phyloP scores from a whole-genome alignment of 768 basidiomycete genomes.

The Hygrophoropsis aurantiaca region DNA sequence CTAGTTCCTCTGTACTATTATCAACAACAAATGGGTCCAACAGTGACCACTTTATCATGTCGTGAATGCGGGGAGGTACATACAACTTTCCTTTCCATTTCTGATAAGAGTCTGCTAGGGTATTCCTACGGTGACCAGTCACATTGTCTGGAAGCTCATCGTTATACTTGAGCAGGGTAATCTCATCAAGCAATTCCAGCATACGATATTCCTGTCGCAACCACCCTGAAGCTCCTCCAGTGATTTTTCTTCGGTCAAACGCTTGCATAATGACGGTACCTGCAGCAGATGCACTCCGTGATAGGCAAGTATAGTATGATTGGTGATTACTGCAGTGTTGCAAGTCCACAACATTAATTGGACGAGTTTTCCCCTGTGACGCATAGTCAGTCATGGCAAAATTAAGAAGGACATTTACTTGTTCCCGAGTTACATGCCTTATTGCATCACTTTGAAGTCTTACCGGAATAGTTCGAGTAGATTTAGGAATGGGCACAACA shows the following conservation, averaged over 20 bases:
- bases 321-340: constrained; percentile 30
- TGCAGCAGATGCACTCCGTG: constrained; percentile 23
- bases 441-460: constrained; percentile 15
- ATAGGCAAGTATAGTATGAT: constrained; percentile 31
- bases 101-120: constrained; percentile 19
- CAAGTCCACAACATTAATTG: too few species aligned
- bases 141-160: constrained; percentile 14
- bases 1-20: too few species aligned
- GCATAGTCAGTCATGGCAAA: constrained; percentile 37
- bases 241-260: constrained; percentile 29
- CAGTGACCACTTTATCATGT: constrained; percentile 11
- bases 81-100: too few species aligned
- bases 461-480: constrained; percentile 4
- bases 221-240: too few species aligned
- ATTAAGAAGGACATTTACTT: constrained; percentile 25
- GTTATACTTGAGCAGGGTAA: constrained; percentile 25
- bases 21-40: constrained; percentile 12
- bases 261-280: constrained; percentile 30
- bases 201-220: too few species aligned
- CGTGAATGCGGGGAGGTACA: constrained; percentile 13
- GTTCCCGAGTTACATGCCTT: constrained; percentile 15
- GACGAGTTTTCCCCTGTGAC: constrained; percentile 32
- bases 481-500: constrained; percentile 24
- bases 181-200: too few species aligned
- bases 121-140: constrained; percentile 14